Evolutionary conservation across 2,329 filamentous ascomycete species (phyloP).

Genomic region (Cyphellophora europaea): DNA sequence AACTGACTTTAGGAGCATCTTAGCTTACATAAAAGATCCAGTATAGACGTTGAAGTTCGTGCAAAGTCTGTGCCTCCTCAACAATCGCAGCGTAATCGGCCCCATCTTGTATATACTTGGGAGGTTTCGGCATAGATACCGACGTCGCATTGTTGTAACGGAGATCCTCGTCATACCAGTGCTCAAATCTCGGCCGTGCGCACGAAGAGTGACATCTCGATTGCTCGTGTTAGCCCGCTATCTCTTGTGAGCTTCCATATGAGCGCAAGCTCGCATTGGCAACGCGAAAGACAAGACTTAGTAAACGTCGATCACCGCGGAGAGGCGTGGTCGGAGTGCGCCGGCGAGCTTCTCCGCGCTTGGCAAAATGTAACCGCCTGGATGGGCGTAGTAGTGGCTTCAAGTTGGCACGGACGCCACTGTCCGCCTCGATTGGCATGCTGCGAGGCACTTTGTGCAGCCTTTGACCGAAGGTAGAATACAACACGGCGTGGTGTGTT

Average conservation of each 20-base stretch:
- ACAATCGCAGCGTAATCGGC: background rate
- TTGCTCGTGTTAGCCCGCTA: background rate
- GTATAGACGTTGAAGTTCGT: background rate
- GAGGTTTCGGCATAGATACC: background rate
- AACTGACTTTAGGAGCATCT: background rate
- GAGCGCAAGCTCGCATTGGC: background rate
- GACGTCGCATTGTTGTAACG: background rate
- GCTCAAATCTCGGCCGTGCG: background rate
- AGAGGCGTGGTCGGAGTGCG: no score
- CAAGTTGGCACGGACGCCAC: no score
- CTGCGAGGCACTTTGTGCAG: no score
- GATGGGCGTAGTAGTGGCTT: no score
- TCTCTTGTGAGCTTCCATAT: background rate
- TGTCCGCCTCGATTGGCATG: no score
- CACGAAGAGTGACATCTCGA: background rate
- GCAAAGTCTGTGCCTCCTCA: constrained; percentile 1
- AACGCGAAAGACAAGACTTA: background rate
- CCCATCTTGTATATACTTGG: background rate
- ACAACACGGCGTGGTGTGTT: no score
- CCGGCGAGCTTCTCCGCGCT: no score
- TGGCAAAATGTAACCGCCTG: no score
- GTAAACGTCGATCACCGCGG: no score
- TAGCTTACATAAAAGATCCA: constrained; percentile 9
- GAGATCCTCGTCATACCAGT: background rate
- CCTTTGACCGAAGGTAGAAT: no score